Conservation (phyloP, 2,329 filamentous ascomycete genomes). For the Aspergillus tubingensis region DNA sequence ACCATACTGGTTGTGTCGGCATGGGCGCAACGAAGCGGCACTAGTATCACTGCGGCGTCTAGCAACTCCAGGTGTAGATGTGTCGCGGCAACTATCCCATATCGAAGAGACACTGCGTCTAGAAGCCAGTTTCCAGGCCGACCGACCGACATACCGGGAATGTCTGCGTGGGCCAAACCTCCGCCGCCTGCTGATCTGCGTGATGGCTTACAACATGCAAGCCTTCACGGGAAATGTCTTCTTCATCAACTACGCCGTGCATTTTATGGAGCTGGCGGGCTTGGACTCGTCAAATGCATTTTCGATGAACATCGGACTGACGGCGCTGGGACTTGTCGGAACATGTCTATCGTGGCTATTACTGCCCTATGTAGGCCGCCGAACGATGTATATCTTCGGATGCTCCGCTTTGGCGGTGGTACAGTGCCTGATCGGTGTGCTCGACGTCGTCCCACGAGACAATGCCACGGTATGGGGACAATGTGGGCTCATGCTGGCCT, state of each 20-base stretch:
- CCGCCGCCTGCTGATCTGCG: slow-evolving; percentile 29
- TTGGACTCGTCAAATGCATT: slow-evolving; percentile 27
- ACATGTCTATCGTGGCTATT: slow-evolving; percentile 47
- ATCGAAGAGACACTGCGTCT: slow-evolving; percentile 32
- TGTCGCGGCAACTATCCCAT: slow-evolving; percentile 25
- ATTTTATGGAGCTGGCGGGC: slow-evolving; percentile 40
- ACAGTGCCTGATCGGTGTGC: slow-evolving; percentile 40
- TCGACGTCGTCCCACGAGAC: slow-evolving; percentile 41
- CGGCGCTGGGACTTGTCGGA: slow-evolving; percentile 46
- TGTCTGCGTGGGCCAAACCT: slow-evolving; percentile 31
- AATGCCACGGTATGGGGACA: slow-evolving; percentile 41
- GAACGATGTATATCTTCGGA: slow-evolving; percentile 43
- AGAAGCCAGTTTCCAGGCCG: slow-evolving; percentile 23
- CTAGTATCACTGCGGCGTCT: slow-evolving; percentile 21
- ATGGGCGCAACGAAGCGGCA: slow-evolving; percentile 24
- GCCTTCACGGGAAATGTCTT: slow-evolving; percentile 30
- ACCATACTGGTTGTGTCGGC: slow-evolving; percentile 29
- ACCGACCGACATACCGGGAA: slow-evolving; percentile 23
- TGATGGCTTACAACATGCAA: slow-evolving; percentile 35
- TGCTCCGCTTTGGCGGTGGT: slow-evolving; percentile 36
- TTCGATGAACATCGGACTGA: slow-evolving; percentile 43
- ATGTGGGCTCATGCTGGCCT: slow-evolving; percentile 37
- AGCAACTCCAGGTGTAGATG: slow-evolving; percentile 20
- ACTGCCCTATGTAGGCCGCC: slow-evolving; percentile 41
- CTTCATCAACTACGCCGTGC: slow-evolving; percentile 33